Evolutionary conservation across 768 basidiomycete genomes (phyloP), one percentile per base, ranked within the genome.

Genomic region (Russula vinacea): DNA sequence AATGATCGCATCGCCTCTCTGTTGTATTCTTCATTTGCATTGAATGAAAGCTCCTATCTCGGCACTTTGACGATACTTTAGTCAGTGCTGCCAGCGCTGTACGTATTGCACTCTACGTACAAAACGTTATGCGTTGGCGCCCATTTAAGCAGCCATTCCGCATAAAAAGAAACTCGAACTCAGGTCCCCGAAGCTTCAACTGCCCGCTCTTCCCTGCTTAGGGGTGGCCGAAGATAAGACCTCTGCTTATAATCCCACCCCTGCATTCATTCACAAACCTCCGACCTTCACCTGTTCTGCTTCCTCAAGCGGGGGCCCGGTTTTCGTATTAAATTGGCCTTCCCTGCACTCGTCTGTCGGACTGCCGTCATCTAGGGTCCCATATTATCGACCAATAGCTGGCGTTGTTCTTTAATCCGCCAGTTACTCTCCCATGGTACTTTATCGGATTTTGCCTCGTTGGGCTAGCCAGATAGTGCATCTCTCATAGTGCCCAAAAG

Each of bases 121-220:
- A 50, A 29, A 14, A 17, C 33, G 33, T 37, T 54, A 35, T 22
- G 17, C 33, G 19, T 35, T 42, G 9, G 11, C 35, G 53, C 53
- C 22, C 22, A 24, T 39, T 22, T 17, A 22, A 55, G 54, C 24
- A 39, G 35, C 54, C 8, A 26, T 26, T 37, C n/a, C 17, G 37
- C 54, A 55, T 55, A 55, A 55, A 39, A 55, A 11, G 22, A 26
- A 47, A 7, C n/a, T 44, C n/a, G 4, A 22, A 17, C 54, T 39
- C 54, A 55, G 54, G 54, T 55, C 54, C 54, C 54, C 54, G 54
- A 55, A 24, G n/a, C 14, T 9, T 47, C 54, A 39, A 55, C 54
- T 22, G 54, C 54, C 40, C 24, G 54, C 54, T 39, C 37, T n/a
- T 54, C 53, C 24, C 14, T 14, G 22, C 22, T 54, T 54, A 22